Evolutionary conservation across 2,329 filamentous ascomycete species (phyloP), one percentile per base, ranked within the genome.

Genomic region (Phaeoacremonium minimum): DNA sequence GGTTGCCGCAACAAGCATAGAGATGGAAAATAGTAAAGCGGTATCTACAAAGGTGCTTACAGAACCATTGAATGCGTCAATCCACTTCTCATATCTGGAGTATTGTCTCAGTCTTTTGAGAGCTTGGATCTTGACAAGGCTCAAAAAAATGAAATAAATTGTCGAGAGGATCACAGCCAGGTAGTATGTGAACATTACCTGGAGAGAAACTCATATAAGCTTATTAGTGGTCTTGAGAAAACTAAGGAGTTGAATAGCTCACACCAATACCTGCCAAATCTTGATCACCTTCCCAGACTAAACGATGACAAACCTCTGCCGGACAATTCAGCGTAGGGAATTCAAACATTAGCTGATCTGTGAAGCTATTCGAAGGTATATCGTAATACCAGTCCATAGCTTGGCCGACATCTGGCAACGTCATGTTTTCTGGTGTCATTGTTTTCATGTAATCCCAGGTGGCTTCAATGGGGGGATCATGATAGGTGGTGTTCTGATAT

Each of bases 101-200:
- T 2, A 22, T 28, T 8, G 13, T 2, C 4, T 3, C 4, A 11
- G 16, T 12, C 7, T 7, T 12, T 5, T 4, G 12, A 15, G 6
- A 4, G 2, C 19, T 29, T 32, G 6, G 32, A 28, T 36, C 34
- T 36, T 36, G 28, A 15, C 30, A 36, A 15, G 34, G 30, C 6
- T 15, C 34, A 29, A 9, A 36, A 36, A 19, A 12, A 43, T 26
- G 6, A 37, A 43, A n/a, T 37, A 43, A 11, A 43, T 16, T 4
- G 41, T 43, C 18, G 31, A 35, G 6, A 43, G 41, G 14, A 37
- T 13, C 11, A 38, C 41, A 3, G 39, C 34, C 32, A 41, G 35
- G 13, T 43, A 43, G 17, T 37, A 43, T 17, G 38, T 37, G 17
- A 43, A 22, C 29, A 43, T 37, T 30, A 40, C 36, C 40, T 40